These are phyloP conservation scores for Saccharum hybrid DNA, from an alignment of 202 grass and related monocot genomes.

Conservation along the genomic window DNA sequence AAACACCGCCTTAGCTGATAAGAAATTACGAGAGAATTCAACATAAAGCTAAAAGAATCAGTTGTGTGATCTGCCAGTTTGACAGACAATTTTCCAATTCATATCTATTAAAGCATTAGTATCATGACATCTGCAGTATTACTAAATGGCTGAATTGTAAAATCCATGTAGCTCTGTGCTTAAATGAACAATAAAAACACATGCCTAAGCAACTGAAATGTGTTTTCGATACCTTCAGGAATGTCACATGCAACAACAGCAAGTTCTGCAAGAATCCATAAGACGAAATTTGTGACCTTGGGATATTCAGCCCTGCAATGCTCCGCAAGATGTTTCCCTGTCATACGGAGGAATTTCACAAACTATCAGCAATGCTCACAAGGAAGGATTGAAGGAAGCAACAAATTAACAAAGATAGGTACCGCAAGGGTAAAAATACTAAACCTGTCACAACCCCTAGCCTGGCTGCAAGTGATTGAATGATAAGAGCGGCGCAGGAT, in stretches of 20 bases:
- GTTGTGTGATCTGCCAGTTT: constrained; percentile 4
- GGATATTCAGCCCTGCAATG: constrained; percentile 95
- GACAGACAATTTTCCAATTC: background rate
- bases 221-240: constrained; percentile 78
- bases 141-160: background rate
- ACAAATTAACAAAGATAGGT: constrained; percentile 19
- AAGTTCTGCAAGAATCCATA: constrained; percentile 98
- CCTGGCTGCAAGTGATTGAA: constrained; percentile 92
- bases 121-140: constrained; percentile 27
- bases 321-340: constrained; percentile 97
- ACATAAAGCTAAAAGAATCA: constrained; percentile 1
- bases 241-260: constrained; percentile 97
- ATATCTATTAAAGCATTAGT: constrained; percentile 29
- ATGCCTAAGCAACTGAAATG: constrained; percentile 24
- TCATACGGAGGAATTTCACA: constrained; percentile 28
- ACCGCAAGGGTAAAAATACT: constrained; percentile 27
- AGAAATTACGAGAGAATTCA: constrained; percentile 23
- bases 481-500: constrained; percentile 93
- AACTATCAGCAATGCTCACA: constrained; percentile 8
- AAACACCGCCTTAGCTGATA: constrained; percentile 6
- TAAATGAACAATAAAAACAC: background rate
- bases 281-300: constrained; percentile 79
- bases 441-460: constrained; percentile 95
- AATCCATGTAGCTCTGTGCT: background rate
- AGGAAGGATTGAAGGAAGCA: constrained; percentile 16